phyloP scores from a whole-genome alignment of 2,329 filamentous ascomycete species.

The Colletotrichum lentis region DNA sequence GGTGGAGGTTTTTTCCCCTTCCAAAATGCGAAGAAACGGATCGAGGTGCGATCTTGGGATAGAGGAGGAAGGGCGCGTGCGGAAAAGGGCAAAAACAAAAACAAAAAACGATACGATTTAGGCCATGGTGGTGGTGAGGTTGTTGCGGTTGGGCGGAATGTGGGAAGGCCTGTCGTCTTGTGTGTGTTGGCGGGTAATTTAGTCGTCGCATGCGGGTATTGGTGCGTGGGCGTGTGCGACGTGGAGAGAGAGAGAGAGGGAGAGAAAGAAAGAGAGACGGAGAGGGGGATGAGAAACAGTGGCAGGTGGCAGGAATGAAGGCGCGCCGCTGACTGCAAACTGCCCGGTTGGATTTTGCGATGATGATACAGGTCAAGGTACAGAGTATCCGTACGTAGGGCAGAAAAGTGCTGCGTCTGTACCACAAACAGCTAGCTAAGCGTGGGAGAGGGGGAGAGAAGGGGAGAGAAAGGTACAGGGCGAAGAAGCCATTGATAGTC shows the following conservation, averaged over 20 bases:
- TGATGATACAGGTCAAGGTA: neutral
- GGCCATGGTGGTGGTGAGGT: constrained; percentile 17
- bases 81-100: constrained; percentile 14
- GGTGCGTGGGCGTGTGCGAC: neutral
- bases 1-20: no score
- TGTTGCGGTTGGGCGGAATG: constrained; percentile 11
- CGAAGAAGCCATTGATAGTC: no score
- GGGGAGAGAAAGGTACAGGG: neutral
- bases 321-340: neutral
- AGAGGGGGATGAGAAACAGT: neutral
- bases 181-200: neutral
- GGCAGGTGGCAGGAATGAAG: constrained; percentile 16
- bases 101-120: constrained; percentile 12
- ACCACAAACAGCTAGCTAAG: constrained; percentile 6
- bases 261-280: neutral
- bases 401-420: constrained; percentile 12
- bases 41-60: neutral
- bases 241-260: neutral
- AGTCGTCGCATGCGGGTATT: constrained; percentile 8
- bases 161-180: neutral
- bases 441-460: neutral
- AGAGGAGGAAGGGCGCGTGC: constrained; percentile 4
- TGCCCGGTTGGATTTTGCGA: neutral
- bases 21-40: neutral
- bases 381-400: constrained; percentile 22